Evolutionary conservation across 2,329 filamentous ascomycete genomes (phyloP).

Genomic region (Shiraia sp.): DNA sequence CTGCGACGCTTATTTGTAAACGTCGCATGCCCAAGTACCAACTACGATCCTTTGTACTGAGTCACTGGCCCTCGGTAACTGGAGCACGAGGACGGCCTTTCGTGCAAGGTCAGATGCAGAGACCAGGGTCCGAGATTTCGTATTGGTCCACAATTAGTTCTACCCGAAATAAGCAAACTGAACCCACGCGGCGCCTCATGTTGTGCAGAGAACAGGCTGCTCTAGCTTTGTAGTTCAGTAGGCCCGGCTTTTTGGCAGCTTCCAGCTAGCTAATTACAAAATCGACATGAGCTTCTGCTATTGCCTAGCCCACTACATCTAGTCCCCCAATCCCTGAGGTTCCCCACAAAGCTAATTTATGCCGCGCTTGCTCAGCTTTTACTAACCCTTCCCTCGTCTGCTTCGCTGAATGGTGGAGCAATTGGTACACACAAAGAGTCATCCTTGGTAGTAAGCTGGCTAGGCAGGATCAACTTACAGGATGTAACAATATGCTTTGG

Average conservation of each 20-base stretch:
- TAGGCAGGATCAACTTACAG: no score
- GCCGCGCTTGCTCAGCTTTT: slow-evolving; percentile 10
- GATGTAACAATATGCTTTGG: no score
- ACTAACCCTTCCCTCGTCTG: slow-evolving; percentile 7
- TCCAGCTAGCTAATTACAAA: slow-evolving; percentile 4
- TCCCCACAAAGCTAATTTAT: slow-evolving; percentile 23
- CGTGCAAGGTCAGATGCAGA: slow-evolving; percentile 15
- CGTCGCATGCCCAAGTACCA: neutral
- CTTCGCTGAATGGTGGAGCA: slow-evolving; percentile 5
- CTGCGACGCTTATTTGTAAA: no score
- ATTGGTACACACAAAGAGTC: slow-evolving; percentile 3
- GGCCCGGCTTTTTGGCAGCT: slow-evolving; percentile 6
- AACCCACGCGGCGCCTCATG: slow-evolving; percentile 12
- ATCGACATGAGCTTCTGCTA: no score
- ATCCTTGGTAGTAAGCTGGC: neutral
- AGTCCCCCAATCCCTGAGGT: slow-evolving; percentile 5
- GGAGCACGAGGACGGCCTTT: slow-evolving; percentile 10
- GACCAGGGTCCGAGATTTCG: slow-evolving; percentile 17
- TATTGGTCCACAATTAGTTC: slow-evolving; percentile 22
- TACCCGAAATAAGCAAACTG: slow-evolving; percentile 9
- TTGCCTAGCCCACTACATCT: slow-evolving; percentile 3
- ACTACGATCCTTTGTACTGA: no score
- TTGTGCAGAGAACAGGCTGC: slow-evolving; percentile 10
- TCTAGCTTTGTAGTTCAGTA: slow-evolving; percentile 3
- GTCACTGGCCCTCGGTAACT: slow-evolving; percentile 2